Conservation (phyloP, 768 basidiomycete species). For the Suillus plorans region DNA sequence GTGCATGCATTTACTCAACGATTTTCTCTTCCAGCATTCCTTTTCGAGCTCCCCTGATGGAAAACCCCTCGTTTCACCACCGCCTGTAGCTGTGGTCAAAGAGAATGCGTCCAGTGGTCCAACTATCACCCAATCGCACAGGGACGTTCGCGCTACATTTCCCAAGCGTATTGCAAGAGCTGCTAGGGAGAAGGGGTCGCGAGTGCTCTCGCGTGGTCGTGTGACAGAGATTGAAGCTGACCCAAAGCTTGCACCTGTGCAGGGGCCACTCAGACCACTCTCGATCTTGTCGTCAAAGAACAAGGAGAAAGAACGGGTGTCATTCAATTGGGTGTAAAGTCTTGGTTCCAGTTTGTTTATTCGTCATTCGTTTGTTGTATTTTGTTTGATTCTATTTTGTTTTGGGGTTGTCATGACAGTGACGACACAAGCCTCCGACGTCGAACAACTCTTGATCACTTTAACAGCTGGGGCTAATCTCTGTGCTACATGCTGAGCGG, state of each 20-base stretch:
- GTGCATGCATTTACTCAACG: not conserved
- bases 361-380: not conserved
- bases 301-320: not conserved
- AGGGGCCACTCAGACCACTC: conserved; percentile 30
- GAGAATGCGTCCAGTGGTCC: conserved; percentile 7
- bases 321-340: not conserved
- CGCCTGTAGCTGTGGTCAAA: conserved; percentile 14
- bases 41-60: conserved; percentile 8
- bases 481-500: not conserved
- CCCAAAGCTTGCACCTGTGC: conserved; percentile 33
- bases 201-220: conserved; percentile 23
- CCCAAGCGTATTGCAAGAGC: conserved; percentile 11
- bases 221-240: conserved; percentile 26
- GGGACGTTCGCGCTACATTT: conserved; percentile 6
- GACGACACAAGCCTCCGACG: too few relatives aligned
- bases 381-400: not conserved
- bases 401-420: not conserved
- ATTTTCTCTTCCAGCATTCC: not conserved
- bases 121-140: not conserved
- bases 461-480: not conserved
- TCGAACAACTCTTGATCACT: not conserved
- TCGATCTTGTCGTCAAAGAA: conserved; percentile 16
- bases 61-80: conserved; percentile 20
- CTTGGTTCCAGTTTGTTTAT: not conserved
- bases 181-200: conserved; percentile 13